These are phyloP conservation scores for Arxiozyma slooffiae DNA, from an alignment of 1,139 yeast genomes.

Conservation along the genomic window DNA sequence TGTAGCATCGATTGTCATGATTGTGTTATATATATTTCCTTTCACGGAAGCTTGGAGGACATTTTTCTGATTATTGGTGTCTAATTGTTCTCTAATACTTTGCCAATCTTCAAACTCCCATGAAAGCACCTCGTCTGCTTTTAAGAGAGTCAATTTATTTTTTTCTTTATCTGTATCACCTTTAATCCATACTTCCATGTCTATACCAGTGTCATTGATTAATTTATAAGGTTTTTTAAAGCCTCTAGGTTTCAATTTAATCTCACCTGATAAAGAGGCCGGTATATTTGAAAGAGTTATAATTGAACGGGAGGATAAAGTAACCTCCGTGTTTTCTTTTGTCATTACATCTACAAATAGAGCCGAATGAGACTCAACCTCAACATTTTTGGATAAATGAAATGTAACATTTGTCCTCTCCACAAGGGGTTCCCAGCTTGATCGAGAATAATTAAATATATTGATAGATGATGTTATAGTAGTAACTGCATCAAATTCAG, in stretches of 20 bases:
- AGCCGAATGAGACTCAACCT: constrained; percentile 32
- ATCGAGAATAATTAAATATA: constrained; percentile 80
- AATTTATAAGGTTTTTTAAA: constrained; percentile 75
- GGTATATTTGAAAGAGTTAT: constrained; percentile 66
- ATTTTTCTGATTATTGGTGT: constrained; percentile 52
- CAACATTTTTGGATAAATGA: constrained; percentile 46
- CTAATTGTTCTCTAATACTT: constrained; percentile 67
- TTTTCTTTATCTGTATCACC: constrained; percentile 25
- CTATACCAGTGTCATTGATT: constrained; percentile 75
- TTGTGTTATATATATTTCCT: constrained; percentile 43
- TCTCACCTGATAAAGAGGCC: constrained; percentile 45
- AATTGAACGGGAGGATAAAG: constrained; percentile 71
- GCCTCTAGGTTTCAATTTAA: constrained; percentile 54
- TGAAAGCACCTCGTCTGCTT: constrained; percentile 46
- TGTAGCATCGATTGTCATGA: constrained; percentile 50
- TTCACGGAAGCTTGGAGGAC: constrained; percentile 53
- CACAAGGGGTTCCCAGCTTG: constrained; percentile 92
- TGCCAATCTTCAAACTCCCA: constrained; percentile 98
- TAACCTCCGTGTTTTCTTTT: constrained; percentile 65
- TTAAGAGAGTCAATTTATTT: constrained; percentile 34
- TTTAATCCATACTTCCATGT: constrained; percentile 69
- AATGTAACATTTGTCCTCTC: constrained; percentile 82
- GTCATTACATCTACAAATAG: constrained; percentile 59
- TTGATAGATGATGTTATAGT: constrained; percentile 63
- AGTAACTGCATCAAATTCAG: constrained; percentile 66